Evolutionary conservation across 495 filamentous ascomycete genomes (phyloP), one percentile per base, ranked within the genome.

Genomic region (Penicillium riverlandense): DNA sequence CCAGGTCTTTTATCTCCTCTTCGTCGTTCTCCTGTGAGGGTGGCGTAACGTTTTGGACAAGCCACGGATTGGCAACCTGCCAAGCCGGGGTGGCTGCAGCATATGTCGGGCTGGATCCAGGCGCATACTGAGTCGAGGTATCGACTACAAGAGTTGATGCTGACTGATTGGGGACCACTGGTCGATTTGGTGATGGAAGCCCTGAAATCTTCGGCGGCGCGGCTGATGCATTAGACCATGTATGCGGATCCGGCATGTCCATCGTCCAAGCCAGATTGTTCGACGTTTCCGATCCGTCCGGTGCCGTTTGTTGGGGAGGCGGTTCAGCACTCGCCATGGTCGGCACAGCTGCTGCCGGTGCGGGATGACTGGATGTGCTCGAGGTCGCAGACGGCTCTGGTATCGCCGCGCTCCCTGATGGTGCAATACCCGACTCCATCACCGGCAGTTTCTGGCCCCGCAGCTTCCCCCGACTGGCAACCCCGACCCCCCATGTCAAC

Each of bases 401-500:
- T 42, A 55, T 55, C 15, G 48, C 38, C 27, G 51, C 34, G 2
- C 16, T 48, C 11, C 41, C 38, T 15, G 61, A 34, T 8, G 27
- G 11, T 11, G 55, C 53, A 8, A 37, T 52, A 27, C 59, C 49
- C 8, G 65, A 50, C 13, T 64, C 63, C 45, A 61, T 80, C 45
- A 98, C 82, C 13, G 92, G 92, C 15, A 94, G 70, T 35, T 90
- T 85, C 46, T 96, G 65, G 11, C 92, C 92, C 40, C 92, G 78
- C 45, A 98, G 78, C 71, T 98, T 98, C 47, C 92, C 92, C 51
- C 92, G 82, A 61, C 91, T 96, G 33, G 92, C 92, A 49, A 98
- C 92, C 16, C 92, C 92, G 31, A 98, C 85, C 10, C 91, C 92
- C 92, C 92, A 98, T 31, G 92, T 98, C 70, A 98, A 78, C 38